Evolutionary conservation across 208 protist genomes (phyloP).

Genomic region (Willaertia magna): DNA sequence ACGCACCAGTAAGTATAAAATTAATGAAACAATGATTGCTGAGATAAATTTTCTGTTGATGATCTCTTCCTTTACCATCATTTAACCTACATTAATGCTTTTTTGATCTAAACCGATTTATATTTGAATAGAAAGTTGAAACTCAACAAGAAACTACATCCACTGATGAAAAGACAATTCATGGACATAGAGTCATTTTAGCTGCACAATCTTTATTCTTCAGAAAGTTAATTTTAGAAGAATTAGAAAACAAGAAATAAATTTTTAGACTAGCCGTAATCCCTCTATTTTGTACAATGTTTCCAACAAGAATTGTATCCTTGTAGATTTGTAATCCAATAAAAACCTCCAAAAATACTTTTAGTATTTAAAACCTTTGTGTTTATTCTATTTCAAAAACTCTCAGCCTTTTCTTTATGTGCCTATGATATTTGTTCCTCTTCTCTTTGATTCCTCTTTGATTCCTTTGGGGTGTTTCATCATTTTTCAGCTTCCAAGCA

Average conservation of each 20-base stretch:
- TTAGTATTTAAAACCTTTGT: too few relatives aligned
- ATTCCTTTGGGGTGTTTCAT: too few relatives aligned
- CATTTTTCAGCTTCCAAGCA: too few relatives aligned
- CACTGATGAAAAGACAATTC: background rate
- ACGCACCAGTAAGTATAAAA: background rate
- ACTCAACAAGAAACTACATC: background rate
- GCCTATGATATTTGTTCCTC: too few relatives aligned
- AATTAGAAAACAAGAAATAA: background rate
- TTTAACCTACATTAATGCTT: background rate
- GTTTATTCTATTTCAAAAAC: background rate
- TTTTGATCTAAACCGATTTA: too few relatives aligned
- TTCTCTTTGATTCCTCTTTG: too few relatives aligned
- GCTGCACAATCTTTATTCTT: constrained; percentile 5
- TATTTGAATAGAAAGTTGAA: background rate
- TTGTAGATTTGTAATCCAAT: background rate
- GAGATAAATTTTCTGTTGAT: background rate
- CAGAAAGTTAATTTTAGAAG: constrained; percentile 8
- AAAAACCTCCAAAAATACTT: too few relatives aligned
- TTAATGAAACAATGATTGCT: background rate
- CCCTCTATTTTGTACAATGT: background rate
- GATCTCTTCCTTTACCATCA: too few relatives aligned
- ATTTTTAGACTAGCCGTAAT: too few relatives aligned
- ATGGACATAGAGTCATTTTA: constrained; percentile 4
- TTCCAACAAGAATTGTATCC: background rate
- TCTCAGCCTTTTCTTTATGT: too few relatives aligned